A percentile compares a stretch with the other conserved stretches of the same genome.
phyloP scores from a whole-genome alignment of 768 basidiomycete genomes.

The Mycena chlorophos region DNA sequence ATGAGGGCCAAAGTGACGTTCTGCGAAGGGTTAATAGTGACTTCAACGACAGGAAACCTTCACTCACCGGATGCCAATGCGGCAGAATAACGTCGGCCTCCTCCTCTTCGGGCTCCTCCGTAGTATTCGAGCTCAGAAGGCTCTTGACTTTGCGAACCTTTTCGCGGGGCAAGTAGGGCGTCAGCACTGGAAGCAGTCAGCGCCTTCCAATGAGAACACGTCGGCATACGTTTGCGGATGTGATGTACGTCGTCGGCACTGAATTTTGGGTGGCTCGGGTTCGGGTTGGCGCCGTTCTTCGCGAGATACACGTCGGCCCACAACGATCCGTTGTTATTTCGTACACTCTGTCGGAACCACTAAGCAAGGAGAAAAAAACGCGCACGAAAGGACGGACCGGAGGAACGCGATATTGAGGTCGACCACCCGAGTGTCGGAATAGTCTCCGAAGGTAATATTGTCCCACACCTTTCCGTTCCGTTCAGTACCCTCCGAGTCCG shows the following conservation, averaged over 20 bases:
- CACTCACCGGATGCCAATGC: slow-evolving; percentile 79
- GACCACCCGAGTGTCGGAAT: slow-evolving; percentile 57
- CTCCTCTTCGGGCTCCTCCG: slow-evolving; percentile 49
- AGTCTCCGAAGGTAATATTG: slow-evolving; percentile 78
- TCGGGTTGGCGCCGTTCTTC: slow-evolving; percentile 61
- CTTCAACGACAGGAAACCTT: background rate
- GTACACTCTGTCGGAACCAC: slow-evolving; percentile 53
- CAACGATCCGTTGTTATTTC: slow-evolving; percentile 74
- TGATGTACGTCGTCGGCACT: slow-evolving; percentile 62
- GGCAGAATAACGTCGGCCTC: slow-evolving; percentile 62
- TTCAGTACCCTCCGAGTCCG: too few species aligned
- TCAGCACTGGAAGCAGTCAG: slow-evolving; percentile 58
- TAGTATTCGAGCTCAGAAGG: slow-evolving; percentile 53
- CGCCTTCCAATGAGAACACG: background rate
- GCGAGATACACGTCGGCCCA: slow-evolving; percentile 84
- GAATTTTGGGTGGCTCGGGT: slow-evolving; percentile 58
- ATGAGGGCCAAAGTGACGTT: slow-evolving; percentile 88
- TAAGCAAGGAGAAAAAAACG: background rate
- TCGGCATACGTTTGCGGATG: slow-evolving; percentile 66
- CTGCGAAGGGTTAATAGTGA: slow-evolving; percentile 36
- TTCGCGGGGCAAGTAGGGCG: slow-evolving; percentile 73
- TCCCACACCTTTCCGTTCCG: too few species aligned
- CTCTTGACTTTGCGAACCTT: slow-evolving; percentile 84
- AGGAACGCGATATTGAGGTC: slow-evolving; percentile 63
- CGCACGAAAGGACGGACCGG: slow-evolving; percentile 43